Evolutionary conservation across 495 filamentous ascomycete species (phyloP).

Genomic region (Penicillium paradoxum): DNA sequence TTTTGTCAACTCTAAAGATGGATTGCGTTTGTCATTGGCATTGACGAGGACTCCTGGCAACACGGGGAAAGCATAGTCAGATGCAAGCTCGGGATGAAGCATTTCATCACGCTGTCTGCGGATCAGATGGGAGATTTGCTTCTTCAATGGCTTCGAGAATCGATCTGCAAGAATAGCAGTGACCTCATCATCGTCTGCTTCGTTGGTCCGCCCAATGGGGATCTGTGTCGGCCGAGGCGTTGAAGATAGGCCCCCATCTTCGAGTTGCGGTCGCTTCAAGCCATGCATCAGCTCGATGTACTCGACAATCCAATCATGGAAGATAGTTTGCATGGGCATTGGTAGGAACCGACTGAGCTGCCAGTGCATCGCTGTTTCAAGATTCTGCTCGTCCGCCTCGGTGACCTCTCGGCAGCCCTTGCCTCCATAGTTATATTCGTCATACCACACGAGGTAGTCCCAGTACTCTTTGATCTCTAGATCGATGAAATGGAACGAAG

Average conservation of each 20-base stretch:
- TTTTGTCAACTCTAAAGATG: slow-evolving; percentile 85
- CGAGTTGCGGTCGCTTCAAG: slow-evolving; percentile 61
- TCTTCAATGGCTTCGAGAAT: slow-evolving; percentile 86
- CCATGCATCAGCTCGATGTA: slow-evolving; percentile 93
- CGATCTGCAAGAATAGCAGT: slow-evolving; percentile 60
- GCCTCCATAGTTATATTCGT: slow-evolving; percentile 97
- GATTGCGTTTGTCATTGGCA: slow-evolving; percentile 60
- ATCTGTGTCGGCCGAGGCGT: slow-evolving; percentile 79
- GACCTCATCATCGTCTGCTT: slow-evolving; percentile 54
- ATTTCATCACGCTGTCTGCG: slow-evolving; percentile 80
- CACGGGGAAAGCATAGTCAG: slow-evolving; percentile 81
- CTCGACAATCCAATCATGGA: slow-evolving; percentile 90
- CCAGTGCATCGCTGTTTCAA: slow-evolving; percentile 98
- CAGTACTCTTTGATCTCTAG: slow-evolving; percentile 98
- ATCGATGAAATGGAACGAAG: slow-evolving; percentile 95
- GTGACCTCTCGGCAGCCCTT: slow-evolving; percentile 82
- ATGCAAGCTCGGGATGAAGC: slow-evolving; percentile 79
- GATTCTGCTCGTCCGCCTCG: slow-evolving; percentile 76
- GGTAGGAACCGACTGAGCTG: slow-evolving; percentile 89
- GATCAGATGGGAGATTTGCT: slow-evolving; percentile 74
- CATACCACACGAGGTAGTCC: slow-evolving; percentile 99
- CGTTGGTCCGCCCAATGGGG: slow-evolving; percentile 43
- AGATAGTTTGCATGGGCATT: slow-evolving; percentile 69
- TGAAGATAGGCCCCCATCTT: slow-evolving; percentile 37
- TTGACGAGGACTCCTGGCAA: slow-evolving; percentile 70